These are phyloP conservation scores for Austroboletus olivaceoglutinosus DNA, from an alignment of 1,284 basidiomycete genomes.

Conservation along the genomic window DNA sequence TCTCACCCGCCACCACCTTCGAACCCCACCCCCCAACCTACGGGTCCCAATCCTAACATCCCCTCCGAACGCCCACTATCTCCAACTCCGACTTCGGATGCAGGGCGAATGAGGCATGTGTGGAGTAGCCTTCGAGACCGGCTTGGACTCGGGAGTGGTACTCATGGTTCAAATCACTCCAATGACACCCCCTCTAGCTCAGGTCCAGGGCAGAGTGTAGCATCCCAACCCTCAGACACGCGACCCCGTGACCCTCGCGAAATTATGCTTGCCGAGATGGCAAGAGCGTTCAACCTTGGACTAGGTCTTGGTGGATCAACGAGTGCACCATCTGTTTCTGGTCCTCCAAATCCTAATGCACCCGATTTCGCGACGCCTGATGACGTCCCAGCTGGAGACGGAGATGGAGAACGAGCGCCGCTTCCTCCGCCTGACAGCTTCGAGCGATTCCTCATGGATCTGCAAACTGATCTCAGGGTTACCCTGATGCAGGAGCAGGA, in stretches of 20 bases:
- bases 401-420: conserved; percentile 13
- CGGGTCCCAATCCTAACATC: conserved; percentile 13
- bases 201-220: conserved; percentile 9
- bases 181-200: conserved; percentile 9
- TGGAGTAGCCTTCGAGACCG: conserved; percentile 68
- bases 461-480: conserved; percentile 64
- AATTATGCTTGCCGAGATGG: conserved; percentile 71
- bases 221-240: conserved; percentile 24
- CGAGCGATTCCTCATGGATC: conserved; percentile 70
- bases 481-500: conserved; percentile 46
- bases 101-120: conserved; percentile 50
- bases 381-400: conserved; percentile 8
- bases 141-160: conserved; percentile 45
- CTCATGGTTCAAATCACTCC: conserved; percentile 16
- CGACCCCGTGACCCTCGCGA: conserved; percentile 51
- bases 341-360: conserved; percentile 7
- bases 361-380: conserved; percentile 9
- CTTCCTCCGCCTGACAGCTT: conserved; percentile 68
- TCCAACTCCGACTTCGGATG: conserved; percentile 49
- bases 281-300: conserved; percentile 69
- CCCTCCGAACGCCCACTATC: conserved; percentile 43
- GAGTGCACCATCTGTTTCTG: conserved; percentile 1
- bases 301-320: conserved; percentile 47
- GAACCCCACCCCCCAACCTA: conserved; percentile 13
- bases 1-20: conserved; percentile 19